Evolutionary conservation across 306 rosid species (phyloP).

Genomic region (Cucumis hystrix): DNA sequence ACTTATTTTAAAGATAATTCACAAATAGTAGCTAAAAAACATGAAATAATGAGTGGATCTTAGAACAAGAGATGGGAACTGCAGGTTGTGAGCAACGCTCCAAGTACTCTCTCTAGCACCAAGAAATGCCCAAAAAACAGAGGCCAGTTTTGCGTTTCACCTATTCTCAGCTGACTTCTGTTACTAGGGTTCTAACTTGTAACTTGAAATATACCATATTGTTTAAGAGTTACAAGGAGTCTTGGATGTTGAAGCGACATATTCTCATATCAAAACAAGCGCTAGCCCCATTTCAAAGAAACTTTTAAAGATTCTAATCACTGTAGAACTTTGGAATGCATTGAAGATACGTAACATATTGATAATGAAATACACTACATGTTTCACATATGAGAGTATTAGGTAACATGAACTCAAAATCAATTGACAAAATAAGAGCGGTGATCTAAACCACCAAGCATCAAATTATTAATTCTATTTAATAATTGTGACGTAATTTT

Average conservation of each 20-base stretch:
- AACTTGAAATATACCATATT: neutral
- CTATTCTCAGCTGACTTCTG: neutral
- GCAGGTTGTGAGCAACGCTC: neutral
- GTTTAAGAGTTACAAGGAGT: neutral
- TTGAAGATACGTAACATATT: neutral
- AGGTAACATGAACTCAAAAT: too few species aligned
- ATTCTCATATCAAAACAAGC: neutral
- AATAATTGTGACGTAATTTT: too few species aligned
- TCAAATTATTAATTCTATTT: too few species aligned
- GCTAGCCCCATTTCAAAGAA: neutral
- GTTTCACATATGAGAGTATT: too few species aligned
- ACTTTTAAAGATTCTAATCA: neutral
- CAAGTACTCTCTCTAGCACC: neutral
- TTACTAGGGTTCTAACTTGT: neutral
- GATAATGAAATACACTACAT: neutral
- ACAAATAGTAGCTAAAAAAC: neutral
- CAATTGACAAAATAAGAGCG: too few species aligned
- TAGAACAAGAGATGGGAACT: neutral
- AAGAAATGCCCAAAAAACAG: neutral
- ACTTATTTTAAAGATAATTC: neutral
- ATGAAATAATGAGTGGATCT: neutral
- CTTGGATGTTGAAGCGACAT: neutral
- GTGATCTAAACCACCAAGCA: too few species aligned
- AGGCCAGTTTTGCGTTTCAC: neutral
- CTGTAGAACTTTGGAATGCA: neutral